Base-by-base conservation (phyloP, 73 alveolate species). In the Paraurostyla sp. region DNA sequence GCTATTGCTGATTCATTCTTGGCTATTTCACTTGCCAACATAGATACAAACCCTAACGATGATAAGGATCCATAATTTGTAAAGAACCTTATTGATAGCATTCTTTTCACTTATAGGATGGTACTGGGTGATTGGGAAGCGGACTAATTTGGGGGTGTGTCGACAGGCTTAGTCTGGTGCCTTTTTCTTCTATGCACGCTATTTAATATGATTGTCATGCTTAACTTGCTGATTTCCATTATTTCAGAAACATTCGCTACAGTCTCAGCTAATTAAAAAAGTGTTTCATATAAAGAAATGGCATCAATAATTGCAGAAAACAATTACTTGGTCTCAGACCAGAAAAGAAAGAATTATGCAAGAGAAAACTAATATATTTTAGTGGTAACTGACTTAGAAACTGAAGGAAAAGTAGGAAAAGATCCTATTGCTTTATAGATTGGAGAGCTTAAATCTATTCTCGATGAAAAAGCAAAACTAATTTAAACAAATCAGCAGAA, bases 141-240 rank as follows among this genome's bases (percentile, higher is more conserved):
- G 3, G 80, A 62, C 27, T 13, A 62, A 11, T 62, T 62, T 36
- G 46, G 54, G 18, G 85, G 27, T 35, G 62, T 25, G 40, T 25
- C 63, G 13, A 23, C 7, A 2, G 41, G 22, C 3, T 11, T 40
- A 7, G 58, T 40, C 27, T 9, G 33, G 15, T 20, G 29, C 18
- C 38, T 69, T 22, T 41, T 43, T 36, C 20, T 69, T 3, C 18
- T 69, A 29, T 41, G 65, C 63, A 69, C 85, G 3, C 11, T 69
- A 36, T 69, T 69, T 23, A 43, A 41, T 18, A 69, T 69, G 85
- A 69, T 69, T 41, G 62, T 69, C 25, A 69, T 69, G 85, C 85
- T 69, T 40, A 69, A 69, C 36, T 68, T 69, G 18, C 36, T 69
- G 85, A 69, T 69, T 25, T 25, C 85, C 49, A 69, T 69, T 7